A percentile compares a stretch with the other conserved stretches of the same genome.
phyloP scores from a whole-genome alignment of 2,329 filamentous ascomycete species.

The Alternaria infectoria region DNA sequence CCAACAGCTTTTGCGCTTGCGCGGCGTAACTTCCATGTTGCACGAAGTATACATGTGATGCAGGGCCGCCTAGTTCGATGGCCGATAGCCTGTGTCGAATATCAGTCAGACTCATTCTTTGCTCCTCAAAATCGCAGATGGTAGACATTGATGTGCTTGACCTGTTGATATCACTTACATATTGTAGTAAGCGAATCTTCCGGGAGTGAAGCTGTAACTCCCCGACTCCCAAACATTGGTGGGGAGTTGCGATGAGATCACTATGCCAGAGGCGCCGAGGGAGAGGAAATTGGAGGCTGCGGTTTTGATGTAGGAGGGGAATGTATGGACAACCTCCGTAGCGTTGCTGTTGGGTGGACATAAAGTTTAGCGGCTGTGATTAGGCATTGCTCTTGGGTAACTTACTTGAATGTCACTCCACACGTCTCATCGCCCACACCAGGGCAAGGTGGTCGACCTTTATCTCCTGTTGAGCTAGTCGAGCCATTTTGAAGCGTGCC shows the following conservation, averaged over 20 bases:
- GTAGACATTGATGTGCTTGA: background rate
- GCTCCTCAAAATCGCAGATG: background rate
- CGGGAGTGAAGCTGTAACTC: background rate
- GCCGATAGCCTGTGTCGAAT: conserved; percentile 61
- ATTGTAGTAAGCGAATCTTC: background rate
- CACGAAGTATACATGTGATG: conserved; percentile 51
- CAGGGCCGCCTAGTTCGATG: conserved; percentile 51
- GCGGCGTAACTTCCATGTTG: conserved; percentile 64
- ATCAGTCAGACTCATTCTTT: background rate
- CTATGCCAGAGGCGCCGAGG: conserved; percentile 64
- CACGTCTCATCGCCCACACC: background rate
- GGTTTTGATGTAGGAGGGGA: conserved; percentile 63
- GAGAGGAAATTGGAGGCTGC: conserved; percentile 59
- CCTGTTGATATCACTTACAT: background rate
- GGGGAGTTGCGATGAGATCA: conserved; percentile 61
- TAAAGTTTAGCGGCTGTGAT: no score
- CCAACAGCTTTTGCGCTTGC: conserved; percentile 37
- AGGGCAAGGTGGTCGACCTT: conserved; percentile 59
- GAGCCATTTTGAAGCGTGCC: conserved; percentile 54
- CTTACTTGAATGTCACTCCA: background rate
- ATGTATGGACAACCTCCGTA: conserved; percentile 64
- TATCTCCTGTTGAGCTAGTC: conserved; percentile 59
- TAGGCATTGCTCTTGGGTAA: no score
- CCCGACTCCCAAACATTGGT: conserved; percentile 39
- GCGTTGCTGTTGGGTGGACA: no score